Evolutionary conservation across 2,329 filamentous ascomycete species (phyloP).

Genomic region (Camillea tinctor): DNA sequence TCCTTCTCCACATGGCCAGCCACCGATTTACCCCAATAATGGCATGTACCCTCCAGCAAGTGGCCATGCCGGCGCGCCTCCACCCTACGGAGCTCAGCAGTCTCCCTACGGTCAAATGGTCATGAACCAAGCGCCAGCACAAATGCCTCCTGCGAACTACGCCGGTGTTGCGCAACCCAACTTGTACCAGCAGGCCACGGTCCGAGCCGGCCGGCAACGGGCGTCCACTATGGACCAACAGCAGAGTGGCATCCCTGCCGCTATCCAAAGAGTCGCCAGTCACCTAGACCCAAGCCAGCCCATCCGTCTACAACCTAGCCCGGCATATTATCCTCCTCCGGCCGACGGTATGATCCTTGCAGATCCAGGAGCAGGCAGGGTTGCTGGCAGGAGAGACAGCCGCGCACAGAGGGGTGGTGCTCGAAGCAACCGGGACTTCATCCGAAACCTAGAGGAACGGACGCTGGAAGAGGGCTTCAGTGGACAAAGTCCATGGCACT

Average conservation of each 20-base stretch:
- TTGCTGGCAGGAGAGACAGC: slow-evolving; percentile 71
- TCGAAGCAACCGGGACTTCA: slow-evolving; percentile 78
- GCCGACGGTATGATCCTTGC: slow-evolving; percentile 74
- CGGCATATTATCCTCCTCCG: slow-evolving; percentile 94
- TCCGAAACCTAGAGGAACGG: slow-evolving; percentile 89
- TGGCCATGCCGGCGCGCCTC: slow-evolving; percentile 61
- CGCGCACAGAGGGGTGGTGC: slow-evolving; percentile 59
- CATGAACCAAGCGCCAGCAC: slow-evolving; percentile 65
- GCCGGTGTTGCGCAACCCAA: slow-evolving; percentile 49
- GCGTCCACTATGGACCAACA: slow-evolving; percentile 97
- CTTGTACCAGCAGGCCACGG: slow-evolving; percentile 74
- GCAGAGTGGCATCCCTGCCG: slow-evolving; percentile 85
- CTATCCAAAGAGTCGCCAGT: slow-evolving; percentile 91
- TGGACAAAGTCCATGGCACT: slow-evolving; percentile 67
- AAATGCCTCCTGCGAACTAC: slow-evolving; percentile 66
- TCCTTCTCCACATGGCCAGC: slow-evolving; percentile 46
- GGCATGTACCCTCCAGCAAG: slow-evolving; percentile 70
- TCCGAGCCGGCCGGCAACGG: slow-evolving; percentile 77
- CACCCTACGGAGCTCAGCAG: slow-evolving; percentile 74
- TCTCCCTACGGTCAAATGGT: slow-evolving; percentile 71
- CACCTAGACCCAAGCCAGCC: slow-evolving; percentile 93
- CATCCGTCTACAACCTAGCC: slow-evolving; percentile 90
- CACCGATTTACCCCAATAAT: slow-evolving; percentile 78
- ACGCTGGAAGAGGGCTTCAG: slow-evolving; percentile 89
- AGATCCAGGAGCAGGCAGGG: slow-evolving; percentile 54